A percentile compares a stretch with the other conserved stretches of the same genome.
Conservation (phyloP, 73 alveolate species). For the Paramecium tetraurelia region DNA sequence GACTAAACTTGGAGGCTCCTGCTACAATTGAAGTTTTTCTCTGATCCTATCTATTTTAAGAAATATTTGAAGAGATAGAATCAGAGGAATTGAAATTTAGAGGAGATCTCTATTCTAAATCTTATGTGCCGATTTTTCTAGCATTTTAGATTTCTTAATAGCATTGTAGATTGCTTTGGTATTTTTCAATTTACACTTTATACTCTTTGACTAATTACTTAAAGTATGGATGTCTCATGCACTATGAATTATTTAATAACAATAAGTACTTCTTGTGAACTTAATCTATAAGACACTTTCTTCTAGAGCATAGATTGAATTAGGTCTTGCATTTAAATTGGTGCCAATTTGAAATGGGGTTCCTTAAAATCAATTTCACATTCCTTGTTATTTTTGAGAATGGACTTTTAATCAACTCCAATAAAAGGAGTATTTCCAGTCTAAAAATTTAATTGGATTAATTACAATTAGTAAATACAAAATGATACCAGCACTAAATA, state of each 20-base stretch:
- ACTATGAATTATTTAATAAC: background rate
- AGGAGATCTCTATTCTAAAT: background rate
- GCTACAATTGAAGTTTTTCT: background rate
- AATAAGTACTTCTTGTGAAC: background rate
- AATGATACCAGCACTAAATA: slow-evolving; percentile 57
- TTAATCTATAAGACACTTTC: slow-evolving; percentile 1
- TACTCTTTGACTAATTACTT: slow-evolving; percentile 6
- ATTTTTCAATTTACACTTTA: background rate
- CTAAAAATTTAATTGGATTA: background rate
- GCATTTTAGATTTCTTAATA: background rate
- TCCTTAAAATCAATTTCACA: slow-evolving; percentile 46
- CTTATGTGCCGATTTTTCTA: background rate
- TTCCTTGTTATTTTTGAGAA: slow-evolving; percentile 37
- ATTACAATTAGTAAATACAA: slow-evolving; percentile 18
- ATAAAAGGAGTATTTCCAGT: slow-evolving; percentile 52
- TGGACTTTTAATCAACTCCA: slow-evolving; percentile 13
- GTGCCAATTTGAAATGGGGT: background rate
- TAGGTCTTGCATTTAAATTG: background rate
- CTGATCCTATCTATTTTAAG: background rate
- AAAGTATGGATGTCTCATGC: slow-evolving; percentile 25
- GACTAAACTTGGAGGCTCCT: slow-evolving; percentile 9
- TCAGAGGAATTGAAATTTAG: background rate
- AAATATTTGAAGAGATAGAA: slow-evolving; percentile 16
- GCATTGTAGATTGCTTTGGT: background rate
- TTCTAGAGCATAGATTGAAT: background rate